A percentile compares a stretch with the other conserved stretches of the same genome.
Conservation (phyloP, 2,329 filamentous ascomycete genomes). For the Phyllosticta citriasiana region DNA sequence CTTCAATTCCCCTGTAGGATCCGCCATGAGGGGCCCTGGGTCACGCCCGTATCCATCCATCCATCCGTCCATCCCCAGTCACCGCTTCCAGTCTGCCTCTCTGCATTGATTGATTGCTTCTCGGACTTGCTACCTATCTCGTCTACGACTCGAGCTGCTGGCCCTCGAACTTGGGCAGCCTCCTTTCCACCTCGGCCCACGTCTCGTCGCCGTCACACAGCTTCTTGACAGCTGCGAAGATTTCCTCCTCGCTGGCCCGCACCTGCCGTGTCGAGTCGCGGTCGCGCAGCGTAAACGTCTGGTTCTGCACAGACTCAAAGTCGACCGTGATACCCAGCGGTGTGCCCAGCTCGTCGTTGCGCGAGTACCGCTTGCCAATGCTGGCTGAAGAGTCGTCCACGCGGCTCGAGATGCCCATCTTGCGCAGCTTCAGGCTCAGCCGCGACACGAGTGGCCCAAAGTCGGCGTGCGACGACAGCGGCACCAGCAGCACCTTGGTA, state of each 20-base stretch:
- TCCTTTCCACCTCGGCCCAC: conserved; percentile 62
- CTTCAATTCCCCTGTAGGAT: not conserved
- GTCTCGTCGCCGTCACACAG: conserved; percentile 53
- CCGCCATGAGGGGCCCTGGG: not conserved
- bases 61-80: too few species aligned
- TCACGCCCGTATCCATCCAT: not conserved
- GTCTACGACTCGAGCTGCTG: conserved; percentile 46
- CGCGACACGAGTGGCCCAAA: conserved; percentile 69
- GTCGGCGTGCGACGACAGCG: conserved; percentile 68
- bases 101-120: not conserved
- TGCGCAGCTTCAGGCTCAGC: conserved; percentile 66
- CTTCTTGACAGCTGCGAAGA: conserved; percentile 61
- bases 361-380: conserved; percentile 80
- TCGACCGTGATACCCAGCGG: conserved; percentile 90
- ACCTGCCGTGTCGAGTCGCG: conserved; percentile 88
- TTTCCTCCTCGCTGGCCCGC: conserved; percentile 68
- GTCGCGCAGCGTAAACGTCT: conserved; percentile 77
- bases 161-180: conserved; percentile 75
- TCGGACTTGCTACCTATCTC: not conserved
- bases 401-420: conserved; percentile 67
- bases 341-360: conserved; percentile 93
- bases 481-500: conserved; percentile 87
- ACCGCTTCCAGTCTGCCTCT: not conserved
- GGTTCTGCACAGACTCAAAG: conserved; percentile 87
- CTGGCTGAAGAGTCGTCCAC: conserved; percentile 84